Conservation (phyloP, 2,329 filamentous ascomycete species). For the Nemania serpens region DNA sequence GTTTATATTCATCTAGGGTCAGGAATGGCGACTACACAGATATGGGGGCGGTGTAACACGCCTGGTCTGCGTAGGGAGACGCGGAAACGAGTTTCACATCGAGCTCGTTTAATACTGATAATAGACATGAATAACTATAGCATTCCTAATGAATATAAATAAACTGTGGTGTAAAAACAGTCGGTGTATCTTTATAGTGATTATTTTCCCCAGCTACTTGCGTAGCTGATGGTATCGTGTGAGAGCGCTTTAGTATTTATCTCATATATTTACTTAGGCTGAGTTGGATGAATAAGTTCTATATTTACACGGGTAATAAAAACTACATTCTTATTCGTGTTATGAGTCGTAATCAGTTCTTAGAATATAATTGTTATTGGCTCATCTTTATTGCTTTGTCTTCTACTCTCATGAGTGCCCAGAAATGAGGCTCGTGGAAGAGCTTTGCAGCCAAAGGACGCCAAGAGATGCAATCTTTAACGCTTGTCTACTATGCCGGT, state of each 20-base stretch:
- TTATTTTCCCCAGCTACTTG: background rate
- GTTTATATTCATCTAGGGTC: background rate
- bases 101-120: conserved; percentile 6
- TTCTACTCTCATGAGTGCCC: too few species aligned
- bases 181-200: background rate
- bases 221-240: too few species aligned
- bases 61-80: background rate
- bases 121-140: background rate
- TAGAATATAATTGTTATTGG: too few species aligned
- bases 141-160: conserved; percentile 6
- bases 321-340: too few species aligned
- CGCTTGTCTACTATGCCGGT: background rate
- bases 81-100: background rate
- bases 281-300: too few species aligned
- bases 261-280: too few species aligned
- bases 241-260: background rate
- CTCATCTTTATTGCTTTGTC: too few species aligned
- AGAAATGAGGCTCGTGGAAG: too few species aligned
- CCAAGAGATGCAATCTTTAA: background rate
- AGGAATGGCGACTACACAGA: too few species aligned
- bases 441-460: background rate
- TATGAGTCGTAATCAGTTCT: too few species aligned
- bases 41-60: too few species aligned
- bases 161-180: background rate
- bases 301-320: too few species aligned